These are phyloP conservation scores for Sporothrix brasiliensis DNA, from an alignment of 2,329 filamentous ascomycete species.

Conservation along the genomic window DNA sequence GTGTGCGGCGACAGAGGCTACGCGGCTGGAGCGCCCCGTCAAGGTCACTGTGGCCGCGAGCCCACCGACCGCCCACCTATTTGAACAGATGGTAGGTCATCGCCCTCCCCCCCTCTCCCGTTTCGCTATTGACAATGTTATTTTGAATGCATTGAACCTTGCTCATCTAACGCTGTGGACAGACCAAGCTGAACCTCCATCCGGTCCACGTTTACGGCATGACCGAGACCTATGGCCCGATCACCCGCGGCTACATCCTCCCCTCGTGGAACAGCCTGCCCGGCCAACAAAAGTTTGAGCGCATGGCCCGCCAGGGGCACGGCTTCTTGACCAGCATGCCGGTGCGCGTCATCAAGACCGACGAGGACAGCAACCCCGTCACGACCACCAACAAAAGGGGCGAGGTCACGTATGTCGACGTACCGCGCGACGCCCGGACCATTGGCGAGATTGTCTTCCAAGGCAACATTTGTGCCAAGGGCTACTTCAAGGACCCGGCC, in stretches of 20 bases:
- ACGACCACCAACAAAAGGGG: background rate
- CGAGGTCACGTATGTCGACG: constrained; percentile 55
- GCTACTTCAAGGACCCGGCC: constrained; percentile 86
- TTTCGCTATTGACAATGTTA: background rate
- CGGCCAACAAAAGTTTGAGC: constrained; percentile 74
- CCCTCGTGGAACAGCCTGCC: constrained; percentile 80
- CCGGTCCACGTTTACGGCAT: constrained; percentile 93
- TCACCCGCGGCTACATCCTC: constrained; percentile 90
- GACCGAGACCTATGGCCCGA: constrained; percentile 89
- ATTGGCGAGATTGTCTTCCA: constrained; percentile 68
- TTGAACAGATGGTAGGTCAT: constrained; percentile 78
- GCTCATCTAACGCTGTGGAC: background rate
- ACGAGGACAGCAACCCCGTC: constrained; percentile 58
- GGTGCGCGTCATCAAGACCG: constrained; percentile 74
- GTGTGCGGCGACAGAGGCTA: constrained; percentile 77
- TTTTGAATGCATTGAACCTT: background rate
- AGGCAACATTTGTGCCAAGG: constrained; percentile 89
- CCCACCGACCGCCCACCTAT: constrained; percentile 85
- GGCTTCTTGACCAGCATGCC: constrained; percentile 84
- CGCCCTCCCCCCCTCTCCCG: background rate
- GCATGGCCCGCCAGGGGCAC: constrained; percentile 93
- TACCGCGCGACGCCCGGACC: constrained; percentile 53
- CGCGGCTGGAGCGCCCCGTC: constrained; percentile 68
- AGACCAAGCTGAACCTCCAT: constrained; percentile 69
- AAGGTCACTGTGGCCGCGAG: constrained; percentile 90